Base-by-base conservation (phyloP, 257 asterid genomes). In the Salvia miltiorrhiza region DNA sequence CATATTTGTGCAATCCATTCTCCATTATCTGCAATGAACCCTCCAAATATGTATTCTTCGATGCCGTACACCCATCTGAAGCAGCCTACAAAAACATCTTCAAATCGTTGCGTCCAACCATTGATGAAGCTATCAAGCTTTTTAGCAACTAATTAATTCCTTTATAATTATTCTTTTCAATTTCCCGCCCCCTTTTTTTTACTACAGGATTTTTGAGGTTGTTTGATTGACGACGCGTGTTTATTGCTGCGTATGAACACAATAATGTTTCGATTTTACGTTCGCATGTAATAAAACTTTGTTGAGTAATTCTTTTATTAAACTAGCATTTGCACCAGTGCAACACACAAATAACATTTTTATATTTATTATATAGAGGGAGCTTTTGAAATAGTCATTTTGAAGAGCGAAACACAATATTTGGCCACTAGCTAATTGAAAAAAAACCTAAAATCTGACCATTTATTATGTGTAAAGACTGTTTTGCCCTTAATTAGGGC, bases 21-120 rank as follows among this genome's bases (percentile, higher is more conserved):
- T 70, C 88, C 1, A 0, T 7, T 4, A 56, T 77, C 3, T 88
- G 95, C 48, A 10, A 48, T 0, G 58, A 88, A 73, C 74, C 86
- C 9, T 76, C 86, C 0, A 75, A 82, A 40, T 79, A 86, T 23
- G 64, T 84, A 0, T 88, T 84, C 56, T 86, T 81, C 67, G 93
- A 88, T 49, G 70, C 96, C 0, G 77, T 86, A 8, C 96, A 88
- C 53, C 96, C 93, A 9, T 76, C 87, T 8, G 75, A 83, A 63
- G 82, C 76, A 26, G 19, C 91, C 11, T 84, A 86, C 58, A 13
- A 16, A 9, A 13, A 78, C 19, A 19, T 81, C 16, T 86, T 77
- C 57, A 13, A 73, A 52, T 61, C 82, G 16, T 20, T 77, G 39
- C 83, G 55, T 5, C 88, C 91, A 9, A 48, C 64, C 3, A 66